These are phyloP conservation scores for Carpinus fangiana DNA, from an alignment of 306 rosid species.

Conservation along the genomic window DNA sequence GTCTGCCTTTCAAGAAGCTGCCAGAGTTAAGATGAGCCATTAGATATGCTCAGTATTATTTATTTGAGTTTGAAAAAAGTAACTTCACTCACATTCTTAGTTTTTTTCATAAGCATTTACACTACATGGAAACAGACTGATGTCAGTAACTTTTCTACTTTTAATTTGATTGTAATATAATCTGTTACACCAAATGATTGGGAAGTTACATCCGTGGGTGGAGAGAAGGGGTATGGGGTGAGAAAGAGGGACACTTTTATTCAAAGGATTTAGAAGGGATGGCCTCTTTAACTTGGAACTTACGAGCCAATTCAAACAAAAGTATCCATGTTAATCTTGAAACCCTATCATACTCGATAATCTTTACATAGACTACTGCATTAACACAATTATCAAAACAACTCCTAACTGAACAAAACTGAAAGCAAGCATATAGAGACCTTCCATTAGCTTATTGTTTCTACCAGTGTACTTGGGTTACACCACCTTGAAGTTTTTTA, in stretches of 20 bases:
- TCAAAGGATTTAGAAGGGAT: neutral
- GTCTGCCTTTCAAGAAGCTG: neutral
- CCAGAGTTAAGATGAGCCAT: neutral
- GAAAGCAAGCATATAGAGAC: neutral
- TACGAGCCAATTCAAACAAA: neutral
- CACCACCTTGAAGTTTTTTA: no score
- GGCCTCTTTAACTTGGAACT: neutral
- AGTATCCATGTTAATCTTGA: slow-evolving; percentile 6
- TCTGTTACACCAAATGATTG: neutral
- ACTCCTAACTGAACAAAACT: neutral
- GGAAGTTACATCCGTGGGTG: neutral
- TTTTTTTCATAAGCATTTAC: neutral
- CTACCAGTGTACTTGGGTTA: neutral
- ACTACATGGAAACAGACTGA: neutral
- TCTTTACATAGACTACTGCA: neutral
- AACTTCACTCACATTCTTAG: neutral
- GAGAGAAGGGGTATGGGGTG: neutral
- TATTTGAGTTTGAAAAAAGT: neutral
- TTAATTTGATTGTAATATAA: neutral
- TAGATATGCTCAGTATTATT: no score
- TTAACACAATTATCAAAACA: neutral
- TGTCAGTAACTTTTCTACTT: neutral
- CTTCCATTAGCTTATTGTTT: neutral
- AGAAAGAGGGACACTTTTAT: neutral
- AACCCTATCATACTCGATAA: neutral